These are phyloP conservation scores for Naematelia aurantialba DNA, from an alignment of 768 basidiomycete genomes.

Conservation along the genomic window DNA sequence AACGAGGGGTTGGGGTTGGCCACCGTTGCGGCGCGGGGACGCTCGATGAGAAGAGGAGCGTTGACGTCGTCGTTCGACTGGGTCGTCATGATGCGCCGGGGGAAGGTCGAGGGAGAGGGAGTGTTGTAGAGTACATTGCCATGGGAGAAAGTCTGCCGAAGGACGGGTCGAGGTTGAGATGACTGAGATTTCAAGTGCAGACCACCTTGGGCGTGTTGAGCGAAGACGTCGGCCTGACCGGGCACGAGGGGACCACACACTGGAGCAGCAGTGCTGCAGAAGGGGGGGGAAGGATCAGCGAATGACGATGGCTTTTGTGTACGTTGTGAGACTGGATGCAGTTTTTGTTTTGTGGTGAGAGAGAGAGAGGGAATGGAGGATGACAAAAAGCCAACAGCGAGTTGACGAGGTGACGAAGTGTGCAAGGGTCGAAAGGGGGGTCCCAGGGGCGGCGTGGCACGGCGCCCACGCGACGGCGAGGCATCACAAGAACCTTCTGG, in stretches of 20 bases:
- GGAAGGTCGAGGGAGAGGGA: slow-evolving; percentile 15
- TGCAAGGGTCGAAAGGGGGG: no score
- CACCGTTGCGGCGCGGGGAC: not conserved
- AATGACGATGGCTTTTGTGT: not conserved
- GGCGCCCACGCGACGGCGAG: no score
- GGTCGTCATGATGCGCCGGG: slow-evolving; percentile 18
- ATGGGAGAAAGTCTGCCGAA: slow-evolving; percentile 26
- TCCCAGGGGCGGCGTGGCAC: no score
- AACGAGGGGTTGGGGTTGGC: not conserved
- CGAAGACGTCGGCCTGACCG: slow-evolving; percentile 23
- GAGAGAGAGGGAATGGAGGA: slow-evolving; percentile 4
- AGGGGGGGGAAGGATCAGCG: not conserved
- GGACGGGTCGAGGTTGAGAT: slow-evolving; percentile 11
- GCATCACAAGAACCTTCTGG: not conserved
- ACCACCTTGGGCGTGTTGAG: slow-evolving; percentile 4
- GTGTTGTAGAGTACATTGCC: slow-evolving; percentile 6
- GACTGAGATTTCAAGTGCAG: slow-evolving; percentile 10
- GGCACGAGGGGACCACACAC: slow-evolving; percentile 9
- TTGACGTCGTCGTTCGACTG: not conserved
- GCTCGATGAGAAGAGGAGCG: not conserved
- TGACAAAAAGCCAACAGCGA: not conserved
- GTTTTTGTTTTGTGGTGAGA: not conserved
- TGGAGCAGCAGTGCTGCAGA: slow-evolving; percentile 1
- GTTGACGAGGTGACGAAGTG: slow-evolving; percentile 1
- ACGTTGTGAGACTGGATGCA: no score